Evolutionary conservation across 2,329 filamentous ascomycete species (phyloP), one percentile per base, ranked within the genome.

Genomic region (Fusarium liriodendri): DNA sequence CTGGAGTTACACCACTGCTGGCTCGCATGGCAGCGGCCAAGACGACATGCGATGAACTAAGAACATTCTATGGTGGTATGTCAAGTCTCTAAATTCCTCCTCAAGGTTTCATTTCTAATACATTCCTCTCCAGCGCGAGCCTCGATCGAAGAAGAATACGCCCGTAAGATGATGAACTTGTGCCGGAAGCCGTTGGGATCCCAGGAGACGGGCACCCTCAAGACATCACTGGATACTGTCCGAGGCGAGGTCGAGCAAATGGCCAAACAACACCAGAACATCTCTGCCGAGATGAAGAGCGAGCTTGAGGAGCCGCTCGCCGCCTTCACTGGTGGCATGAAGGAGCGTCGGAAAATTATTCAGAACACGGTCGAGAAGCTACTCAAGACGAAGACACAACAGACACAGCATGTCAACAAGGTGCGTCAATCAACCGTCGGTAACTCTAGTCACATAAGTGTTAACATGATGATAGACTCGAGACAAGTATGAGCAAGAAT

Each of bases 401-500:
- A 99, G 83, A 98, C 95, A 1, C 89, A 93, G 66, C 85, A 90
- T 20, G 95, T 98, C 59, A 98, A 98, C 85, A 99, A 99, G 89
- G 93, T 94, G 76, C 62, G 88, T 76, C 5, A 13, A 25, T 2
- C 13, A 11, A 2, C 2, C 14, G 1, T 4, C 7, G 5, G 10
- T 18, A 7, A 5, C 16, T n/a, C 20, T 8, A 7, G 18, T 16
- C 4, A 42, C 38, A 32, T 20, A 9, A 37, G n/a, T 18, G 25
- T 64, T 78, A n/a, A 76, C 59, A 13, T 7, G 1, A n/a, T 6
- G 9, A 47, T 78, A 95, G 93, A 94, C 95, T 18, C 90, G 97
- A 75, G 97, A 99, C 84, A 93, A 93, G 59, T 99, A 97, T 81
- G 97, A 99, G 84, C 96, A 99, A 83, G 97, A 99, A 78, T 98